phyloP scores from a whole-genome alignment of 2,329 filamentous ascomycete genomes.

The Pseudopithomyces maydicus region DNA sequence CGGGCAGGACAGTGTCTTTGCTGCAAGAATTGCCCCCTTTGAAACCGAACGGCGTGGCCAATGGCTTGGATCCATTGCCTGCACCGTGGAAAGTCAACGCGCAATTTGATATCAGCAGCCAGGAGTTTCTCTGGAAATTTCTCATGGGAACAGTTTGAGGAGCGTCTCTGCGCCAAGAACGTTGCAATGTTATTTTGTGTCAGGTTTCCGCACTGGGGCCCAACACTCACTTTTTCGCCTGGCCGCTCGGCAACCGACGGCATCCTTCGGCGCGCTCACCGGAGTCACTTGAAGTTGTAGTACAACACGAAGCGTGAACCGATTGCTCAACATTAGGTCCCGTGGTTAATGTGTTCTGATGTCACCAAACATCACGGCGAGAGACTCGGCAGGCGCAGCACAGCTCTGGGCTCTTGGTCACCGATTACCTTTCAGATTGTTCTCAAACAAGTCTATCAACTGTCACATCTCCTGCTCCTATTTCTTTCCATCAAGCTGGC shows the following conservation, averaged over 20 bases:
- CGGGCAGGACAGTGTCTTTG: slow-evolving; percentile 38
- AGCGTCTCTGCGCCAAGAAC: not conserved
- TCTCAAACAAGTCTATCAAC: no score
- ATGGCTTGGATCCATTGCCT: slow-evolving; percentile 31
- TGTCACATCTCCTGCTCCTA: no score
- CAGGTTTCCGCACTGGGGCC: not conserved
- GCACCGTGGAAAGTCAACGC: slow-evolving; percentile 36
- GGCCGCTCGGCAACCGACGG: not conserved
- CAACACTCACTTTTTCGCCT: not conserved
- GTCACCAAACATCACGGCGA: no score
- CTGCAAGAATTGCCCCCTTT: slow-evolving; percentile 38
- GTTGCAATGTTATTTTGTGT: not conserved
- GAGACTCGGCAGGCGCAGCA: no score
- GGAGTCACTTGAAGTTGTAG: not conserved
- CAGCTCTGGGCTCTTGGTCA: no score
- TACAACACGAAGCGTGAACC: no score
- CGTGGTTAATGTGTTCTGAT: no score
- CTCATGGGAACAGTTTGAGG: slow-evolving; percentile 37
- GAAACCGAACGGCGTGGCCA: slow-evolving; percentile 29
- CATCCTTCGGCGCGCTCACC: not conserved
- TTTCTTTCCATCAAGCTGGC: no score
- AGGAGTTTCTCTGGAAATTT: slow-evolving; percentile 42
- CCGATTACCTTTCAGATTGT: no score
- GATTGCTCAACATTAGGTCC: no score
- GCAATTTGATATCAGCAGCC: slow-evolving; percentile 34